A percentile compares a stretch with the other conserved stretches of the same genome.
These are phyloP conservation scores for Bacidia rubella DNA, from an alignment of 495 filamentous ascomycete genomes.

Conservation along the genomic window DNA sequence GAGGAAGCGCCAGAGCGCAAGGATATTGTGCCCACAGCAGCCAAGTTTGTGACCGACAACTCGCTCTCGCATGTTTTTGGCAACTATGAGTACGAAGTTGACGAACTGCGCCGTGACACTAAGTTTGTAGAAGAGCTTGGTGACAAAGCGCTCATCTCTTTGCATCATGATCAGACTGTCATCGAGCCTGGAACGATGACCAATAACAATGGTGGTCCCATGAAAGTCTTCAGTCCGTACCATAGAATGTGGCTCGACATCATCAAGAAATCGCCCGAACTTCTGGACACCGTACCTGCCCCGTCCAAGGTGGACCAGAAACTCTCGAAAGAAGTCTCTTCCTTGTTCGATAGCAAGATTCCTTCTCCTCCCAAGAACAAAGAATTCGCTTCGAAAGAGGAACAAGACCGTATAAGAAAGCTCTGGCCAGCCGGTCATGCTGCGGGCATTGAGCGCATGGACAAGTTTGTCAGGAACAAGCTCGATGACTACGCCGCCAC, in stretches of 20 bases:
- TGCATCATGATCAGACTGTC: slow-evolving; percentile 30
- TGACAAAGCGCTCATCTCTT: slow-evolving; percentile 16
- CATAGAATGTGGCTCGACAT: slow-evolving; percentile 26
- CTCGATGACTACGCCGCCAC: slow-evolving; percentile 25
- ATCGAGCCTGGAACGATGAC: slow-evolving; percentile 26
- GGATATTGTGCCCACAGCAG: slow-evolving; percentile 22
- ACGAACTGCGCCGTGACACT: slow-evolving; percentile 46
- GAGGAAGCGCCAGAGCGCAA: slow-evolving; percentile 21
- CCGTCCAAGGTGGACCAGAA: slow-evolving; percentile 22
- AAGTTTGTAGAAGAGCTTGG: slow-evolving; percentile 21
- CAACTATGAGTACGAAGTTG: slow-evolving; percentile 68
- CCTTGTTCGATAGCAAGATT: slow-evolving; percentile 21
- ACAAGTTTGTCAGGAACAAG: slow-evolving; percentile 24
- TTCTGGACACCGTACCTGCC: slow-evolving; percentile 22
- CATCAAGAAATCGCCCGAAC: slow-evolving; percentile 21
- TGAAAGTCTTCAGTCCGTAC: slow-evolving; percentile 33
- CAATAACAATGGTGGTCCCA: slow-evolving; percentile 23
- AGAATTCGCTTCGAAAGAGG: slow-evolving; percentile 24
- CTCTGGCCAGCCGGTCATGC: slow-evolving; percentile 32
- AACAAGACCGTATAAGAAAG: slow-evolving; percentile 23
- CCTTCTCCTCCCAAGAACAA: slow-evolving; percentile 26
- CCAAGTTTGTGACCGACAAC: slow-evolving; percentile 27
- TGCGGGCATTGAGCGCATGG: slow-evolving; percentile 27
- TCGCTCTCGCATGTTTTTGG: slow-evolving; percentile 43
- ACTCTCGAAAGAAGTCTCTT: slow-evolving; percentile 16